phyloP scores from a whole-genome alignment of 768 basidiomycete species.

The Kwoniella mangroviensis region DNA sequence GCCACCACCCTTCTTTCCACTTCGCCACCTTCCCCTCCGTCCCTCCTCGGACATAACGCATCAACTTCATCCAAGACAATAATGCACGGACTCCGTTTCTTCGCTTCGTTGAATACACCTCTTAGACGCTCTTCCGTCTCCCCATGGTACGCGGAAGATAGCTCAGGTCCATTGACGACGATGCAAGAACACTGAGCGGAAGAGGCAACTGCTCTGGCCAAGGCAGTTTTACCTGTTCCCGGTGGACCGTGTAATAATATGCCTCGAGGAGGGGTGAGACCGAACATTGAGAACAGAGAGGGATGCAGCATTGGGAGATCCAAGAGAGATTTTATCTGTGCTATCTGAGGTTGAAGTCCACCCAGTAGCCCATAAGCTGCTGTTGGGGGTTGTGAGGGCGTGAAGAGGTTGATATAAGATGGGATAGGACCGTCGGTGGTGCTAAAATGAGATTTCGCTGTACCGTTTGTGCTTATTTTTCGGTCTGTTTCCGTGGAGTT shows the following conservation, averaged over 20 bases:
- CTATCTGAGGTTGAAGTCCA: constrained; percentile 84
- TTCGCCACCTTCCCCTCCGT: constrained; percentile 88
- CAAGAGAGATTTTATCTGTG: constrained; percentile 79
- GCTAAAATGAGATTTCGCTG: not conserved
- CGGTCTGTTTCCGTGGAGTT: not conserved
- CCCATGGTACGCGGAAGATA: constrained; percentile 94
- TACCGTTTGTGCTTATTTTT: not conserved
- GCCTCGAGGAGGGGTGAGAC: constrained; percentile 94
- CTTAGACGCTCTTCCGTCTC: constrained; percentile 92
- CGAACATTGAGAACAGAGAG: constrained; percentile 76
- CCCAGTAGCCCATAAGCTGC: constrained; percentile 80
- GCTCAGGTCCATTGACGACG: constrained; percentile 91
- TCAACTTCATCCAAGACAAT: constrained; percentile 96
- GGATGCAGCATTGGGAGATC: constrained; percentile 85
- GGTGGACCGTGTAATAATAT: constrained; percentile 94
- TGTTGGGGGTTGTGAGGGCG: constrained; percentile 43
- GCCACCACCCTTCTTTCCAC: constrained; percentile 96
- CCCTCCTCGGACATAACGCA: constrained; percentile 85
- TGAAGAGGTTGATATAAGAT: constrained; percentile 57
- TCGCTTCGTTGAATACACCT: constrained; percentile 85
- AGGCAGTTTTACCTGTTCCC: constrained; percentile 96
- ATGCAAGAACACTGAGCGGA: constrained; percentile 80
- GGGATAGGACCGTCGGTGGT: constrained; percentile 32
- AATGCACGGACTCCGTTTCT: constrained; percentile 81
- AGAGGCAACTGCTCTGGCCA: constrained; percentile 89